phyloP scores from a whole-genome alignment of 2,329 filamentous ascomycete species.

The Onygenales sp. region DNA sequence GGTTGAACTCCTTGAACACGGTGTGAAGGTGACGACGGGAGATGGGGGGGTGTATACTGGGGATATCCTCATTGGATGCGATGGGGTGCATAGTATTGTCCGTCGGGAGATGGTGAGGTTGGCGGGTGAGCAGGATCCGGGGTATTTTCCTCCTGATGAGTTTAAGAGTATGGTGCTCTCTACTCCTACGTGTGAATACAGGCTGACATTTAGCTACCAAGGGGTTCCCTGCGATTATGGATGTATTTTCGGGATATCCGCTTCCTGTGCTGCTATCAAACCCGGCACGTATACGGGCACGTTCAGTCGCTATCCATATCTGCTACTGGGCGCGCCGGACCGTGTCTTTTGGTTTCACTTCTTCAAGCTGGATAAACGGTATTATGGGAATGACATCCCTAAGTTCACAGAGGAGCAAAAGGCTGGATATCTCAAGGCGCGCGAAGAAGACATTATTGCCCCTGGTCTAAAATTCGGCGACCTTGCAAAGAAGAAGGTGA shows the following conservation, averaged over 20 bases:
- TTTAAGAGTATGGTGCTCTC: neutral
- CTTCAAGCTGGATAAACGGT: neutral
- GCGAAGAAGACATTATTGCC: neutral
- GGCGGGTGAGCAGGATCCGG: constrained; percentile 9
- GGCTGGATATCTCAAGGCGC: neutral
- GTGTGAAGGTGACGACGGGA: constrained; percentile 21
- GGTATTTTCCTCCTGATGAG: constrained; percentile 1
- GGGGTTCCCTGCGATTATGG: constrained; percentile 13
- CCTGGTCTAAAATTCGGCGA: constrained; percentile 20
- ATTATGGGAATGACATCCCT: neutral
- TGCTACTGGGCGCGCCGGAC: neutral
- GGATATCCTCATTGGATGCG: constrained; percentile 33
- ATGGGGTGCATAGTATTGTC: constrained; percentile 34
- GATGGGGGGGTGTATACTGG: constrained; percentile 26
- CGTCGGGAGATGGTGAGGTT: constrained; percentile 24
- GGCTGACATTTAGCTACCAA: neutral
- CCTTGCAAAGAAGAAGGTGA: constrained; percentile 20
- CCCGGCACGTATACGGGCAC: neutral
- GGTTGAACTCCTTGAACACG: constrained; percentile 3
- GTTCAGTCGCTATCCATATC: neutral
- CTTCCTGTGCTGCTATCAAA: constrained; percentile 18
- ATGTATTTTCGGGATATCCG: constrained; percentile 16
- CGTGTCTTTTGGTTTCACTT: neutral
- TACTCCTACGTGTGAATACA: neutral
- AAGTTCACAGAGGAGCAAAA: neutral